These are phyloP conservation scores for Vigna trinervia DNA, from an alignment of 306 rosid species.

Conservation along the genomic window DNA sequence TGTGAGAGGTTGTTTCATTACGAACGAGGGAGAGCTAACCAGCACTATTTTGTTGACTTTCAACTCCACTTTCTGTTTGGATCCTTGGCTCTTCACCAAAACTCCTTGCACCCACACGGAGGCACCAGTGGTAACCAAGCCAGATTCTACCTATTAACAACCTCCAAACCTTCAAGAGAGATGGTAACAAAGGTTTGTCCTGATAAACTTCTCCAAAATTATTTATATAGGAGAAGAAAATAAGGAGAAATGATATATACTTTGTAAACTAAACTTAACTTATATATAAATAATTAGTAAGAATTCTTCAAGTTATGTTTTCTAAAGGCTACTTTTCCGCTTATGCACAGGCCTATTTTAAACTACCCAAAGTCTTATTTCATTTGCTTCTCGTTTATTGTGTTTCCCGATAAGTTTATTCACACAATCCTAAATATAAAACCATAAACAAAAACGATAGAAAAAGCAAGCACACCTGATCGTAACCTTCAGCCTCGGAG, in stretches of 20 bases:
- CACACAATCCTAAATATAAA: neutral
- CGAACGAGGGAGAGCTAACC: constrained; percentile 63
- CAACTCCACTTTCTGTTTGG: constrained; percentile 93
- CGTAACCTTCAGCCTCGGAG: constrained; percentile 74
- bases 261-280: too few relatives aligned
- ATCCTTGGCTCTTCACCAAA: constrained; percentile 81
- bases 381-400: neutral
- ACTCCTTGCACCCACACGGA: constrained; percentile 90
- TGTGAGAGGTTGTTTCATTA: neutral
- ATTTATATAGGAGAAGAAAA: neutral
- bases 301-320: too few relatives aligned
- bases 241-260: neutral
- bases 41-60: constrained; percentile 76
- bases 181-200: neutral
- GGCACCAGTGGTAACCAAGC: constrained; percentile 81
- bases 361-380: too few relatives aligned
- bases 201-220: neutral
- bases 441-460: neutral
- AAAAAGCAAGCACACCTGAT: constrained; percentile 62
- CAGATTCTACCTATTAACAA: constrained; percentile 78
- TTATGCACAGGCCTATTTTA: too few relatives aligned
- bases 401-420: neutral
- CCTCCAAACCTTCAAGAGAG: constrained; percentile 50
- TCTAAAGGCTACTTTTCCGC: too few relatives aligned
- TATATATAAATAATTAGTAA: too few relatives aligned